Conservation (phyloP, 116 monocot genomes). For the Papilionanthe hybrid region DNA sequence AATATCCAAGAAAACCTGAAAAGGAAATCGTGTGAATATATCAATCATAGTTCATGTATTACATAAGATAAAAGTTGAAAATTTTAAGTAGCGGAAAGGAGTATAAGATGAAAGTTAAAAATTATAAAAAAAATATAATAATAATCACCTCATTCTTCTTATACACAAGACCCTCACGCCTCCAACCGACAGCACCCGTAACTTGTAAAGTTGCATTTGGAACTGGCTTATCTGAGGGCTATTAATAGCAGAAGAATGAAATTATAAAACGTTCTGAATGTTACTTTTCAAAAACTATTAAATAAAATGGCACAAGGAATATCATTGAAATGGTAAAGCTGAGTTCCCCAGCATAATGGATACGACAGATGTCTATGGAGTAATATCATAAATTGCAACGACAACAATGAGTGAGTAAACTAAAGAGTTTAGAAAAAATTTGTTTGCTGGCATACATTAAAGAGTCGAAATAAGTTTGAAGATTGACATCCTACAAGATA, state of each 20-base stretch:
- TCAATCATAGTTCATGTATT: not conserved
- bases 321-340: slow-evolving; percentile 1
- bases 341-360: not conserved
- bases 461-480: not conserved
- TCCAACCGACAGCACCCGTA: slow-evolving; percentile 99
- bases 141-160: slow-evolving; percentile 94
- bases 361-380: not conserved
- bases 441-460: not conserved
- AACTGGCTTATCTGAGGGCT: slow-evolving; percentile 77
- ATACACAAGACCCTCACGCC: slow-evolving; percentile 91
- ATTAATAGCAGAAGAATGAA: slow-evolving; percentile 14
- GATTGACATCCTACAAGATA: not conserved
- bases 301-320: not conserved
- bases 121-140: not conserved
- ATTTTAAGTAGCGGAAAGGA: not conserved
- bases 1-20: slow-evolving; percentile 97
- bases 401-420: not conserved
- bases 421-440: not conserved
- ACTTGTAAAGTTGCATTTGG: slow-evolving; percentile 99
- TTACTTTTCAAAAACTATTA: not conserved
- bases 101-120: not conserved
- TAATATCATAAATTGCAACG: not conserved
- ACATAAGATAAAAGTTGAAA: not conserved
- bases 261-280: not conserved
- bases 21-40: slow-evolving; percentile 1